Percentiles rank a stretch among this genome's conserved stretches.
Evolutionary conservation across 2,329 filamentous ascomycete genomes (phyloP).

Genomic region (Paraconiothyrium sp.): DNA sequence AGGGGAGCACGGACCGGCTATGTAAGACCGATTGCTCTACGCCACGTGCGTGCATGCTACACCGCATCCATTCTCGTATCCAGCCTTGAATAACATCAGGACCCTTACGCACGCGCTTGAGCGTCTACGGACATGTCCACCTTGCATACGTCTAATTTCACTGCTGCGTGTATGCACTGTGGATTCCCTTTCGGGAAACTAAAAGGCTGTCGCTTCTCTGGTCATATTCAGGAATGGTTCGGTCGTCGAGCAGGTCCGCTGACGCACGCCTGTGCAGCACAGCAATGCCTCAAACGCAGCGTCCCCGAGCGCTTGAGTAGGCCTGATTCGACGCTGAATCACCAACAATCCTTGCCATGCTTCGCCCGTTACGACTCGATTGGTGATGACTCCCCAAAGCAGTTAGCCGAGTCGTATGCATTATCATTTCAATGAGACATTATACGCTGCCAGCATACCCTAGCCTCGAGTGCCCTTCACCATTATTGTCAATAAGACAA

Average conservation of each 20-base stretch:
- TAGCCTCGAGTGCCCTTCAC: not conserved
- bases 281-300: constrained; percentile 3
- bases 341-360: not conserved
- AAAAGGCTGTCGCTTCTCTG: not conserved
- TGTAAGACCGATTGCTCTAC: constrained; percentile 1
- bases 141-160: constrained; percentile 17
- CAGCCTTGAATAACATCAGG: not conserved
- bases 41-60: constrained; percentile 16
- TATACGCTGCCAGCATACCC: constrained; percentile 9
- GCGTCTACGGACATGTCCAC: constrained; percentile 3
- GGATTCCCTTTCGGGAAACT: constrained; percentile 30
- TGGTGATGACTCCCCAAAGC: not conserved
- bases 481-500: constrained; percentile 11
- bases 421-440: not conserved
- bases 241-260: constrained; percentile 10
- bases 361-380: constrained; percentile 5
- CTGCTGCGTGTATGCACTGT: constrained; percentile 55
- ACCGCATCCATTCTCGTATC: constrained; percentile 2
- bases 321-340: constrained; percentile 8
- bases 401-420: constrained; percentile 8
- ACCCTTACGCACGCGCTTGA: not conserved
- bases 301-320: not conserved
- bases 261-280: not conserved
- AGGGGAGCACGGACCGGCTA: constrained; percentile 11
- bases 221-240: constrained; percentile 11